Conservation (phyloP, 768 basidiomycete genomes). For the Boletus eberwhitei region DNA sequence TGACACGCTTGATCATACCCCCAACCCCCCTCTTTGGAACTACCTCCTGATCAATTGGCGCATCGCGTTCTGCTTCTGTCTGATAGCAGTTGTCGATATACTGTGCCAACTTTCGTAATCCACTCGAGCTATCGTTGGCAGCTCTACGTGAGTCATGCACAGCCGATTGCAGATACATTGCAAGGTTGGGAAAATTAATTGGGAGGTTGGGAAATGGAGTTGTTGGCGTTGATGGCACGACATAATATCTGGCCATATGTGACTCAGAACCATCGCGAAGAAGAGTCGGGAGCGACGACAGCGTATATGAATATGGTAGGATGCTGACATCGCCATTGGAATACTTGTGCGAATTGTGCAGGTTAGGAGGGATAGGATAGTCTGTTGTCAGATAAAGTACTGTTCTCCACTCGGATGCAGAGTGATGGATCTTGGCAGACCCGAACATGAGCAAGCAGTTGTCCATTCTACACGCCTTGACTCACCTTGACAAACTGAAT, state of each 20-base stretch:
- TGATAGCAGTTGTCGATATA: conserved; percentile 69
- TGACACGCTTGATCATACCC: conserved; percentile 59
- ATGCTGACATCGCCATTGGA: conserved; percentile 57
- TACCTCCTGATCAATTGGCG: conserved; percentile 33
- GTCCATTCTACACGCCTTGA: not conserved
- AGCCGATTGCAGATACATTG: conserved; percentile 69
- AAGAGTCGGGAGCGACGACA: conserved; percentile 56
- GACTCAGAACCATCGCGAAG: conserved; percentile 65
- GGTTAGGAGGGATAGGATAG: conserved; percentile 50
- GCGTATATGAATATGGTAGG: conserved; percentile 70
- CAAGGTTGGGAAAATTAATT: conserved; percentile 71
- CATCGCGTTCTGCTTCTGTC: conserved; percentile 29
- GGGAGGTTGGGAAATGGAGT: conserved; percentile 71
- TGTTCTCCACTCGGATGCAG: conserved; percentile 64
- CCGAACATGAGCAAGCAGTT: not conserved
- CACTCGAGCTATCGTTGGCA: conserved; percentile 55
- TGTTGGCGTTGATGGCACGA: conserved; percentile 56
- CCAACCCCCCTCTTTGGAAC: conserved; percentile 43
- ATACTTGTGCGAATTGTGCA: conserved; percentile 45
- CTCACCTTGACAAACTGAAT: conserved; percentile 76
- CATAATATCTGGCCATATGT: conserved; percentile 63
- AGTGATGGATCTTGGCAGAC: conserved; percentile 50
- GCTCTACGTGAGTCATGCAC: conserved; percentile 66
- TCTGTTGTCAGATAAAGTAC: conserved; percentile 79
- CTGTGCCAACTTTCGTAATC: conserved; percentile 65